Evolutionary conservation across 352 stramenopile species (phyloP).

Genomic region (Pythium coloratum): DNA sequence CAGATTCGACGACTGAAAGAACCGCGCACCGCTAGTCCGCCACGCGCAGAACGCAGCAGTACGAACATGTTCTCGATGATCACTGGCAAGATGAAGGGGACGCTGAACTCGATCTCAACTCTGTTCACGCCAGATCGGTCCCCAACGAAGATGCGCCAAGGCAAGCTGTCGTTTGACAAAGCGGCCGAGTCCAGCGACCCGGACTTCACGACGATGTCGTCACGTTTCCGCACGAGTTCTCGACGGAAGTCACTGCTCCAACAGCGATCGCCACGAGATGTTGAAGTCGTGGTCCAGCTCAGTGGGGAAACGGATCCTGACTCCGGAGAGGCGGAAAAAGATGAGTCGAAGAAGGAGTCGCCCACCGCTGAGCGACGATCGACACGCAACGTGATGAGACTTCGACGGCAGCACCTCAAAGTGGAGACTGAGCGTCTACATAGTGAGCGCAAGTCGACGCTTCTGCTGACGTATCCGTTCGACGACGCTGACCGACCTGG

Average conservation of each 20-base stretch:
- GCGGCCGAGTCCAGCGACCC: constrained; percentile 14
- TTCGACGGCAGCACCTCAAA: constrained; percentile 17
- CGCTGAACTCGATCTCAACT: constrained; percentile 31
- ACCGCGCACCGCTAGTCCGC: not conserved
- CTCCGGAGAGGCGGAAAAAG: not conserved
- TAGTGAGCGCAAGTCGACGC: constrained; percentile 20
- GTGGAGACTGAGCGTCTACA: constrained; percentile 18
- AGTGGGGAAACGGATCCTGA: constrained; percentile 15
- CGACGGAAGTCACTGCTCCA: constrained; percentile 22
- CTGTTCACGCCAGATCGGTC: constrained; percentile 28
- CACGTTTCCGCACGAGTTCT: constrained; percentile 25
- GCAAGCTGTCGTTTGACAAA: constrained; percentile 15
- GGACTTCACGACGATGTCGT: constrained; percentile 20
- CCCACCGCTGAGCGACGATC: constrained; percentile 13
- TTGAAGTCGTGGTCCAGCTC: constrained; percentile 27
- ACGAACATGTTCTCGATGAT: constrained; percentile 28
- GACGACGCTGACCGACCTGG: constrained; percentile 46
- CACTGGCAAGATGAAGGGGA: constrained; percentile 29
- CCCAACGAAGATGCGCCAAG: constrained; percentile 19
- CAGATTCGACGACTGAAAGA: constrained; percentile 7
- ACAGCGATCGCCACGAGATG: constrained; percentile 16
- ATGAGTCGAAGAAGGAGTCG: not conserved
- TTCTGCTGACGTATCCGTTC: constrained; percentile 65
- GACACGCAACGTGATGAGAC: constrained; percentile 10
- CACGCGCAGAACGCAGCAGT: constrained; percentile 16